A percentile compares a stretch with the other conserved stretches of the same genome.
Conservation (phyloP, 2,329 filamentous ascomycete species). For the Metarhizium robertsii region DNA sequence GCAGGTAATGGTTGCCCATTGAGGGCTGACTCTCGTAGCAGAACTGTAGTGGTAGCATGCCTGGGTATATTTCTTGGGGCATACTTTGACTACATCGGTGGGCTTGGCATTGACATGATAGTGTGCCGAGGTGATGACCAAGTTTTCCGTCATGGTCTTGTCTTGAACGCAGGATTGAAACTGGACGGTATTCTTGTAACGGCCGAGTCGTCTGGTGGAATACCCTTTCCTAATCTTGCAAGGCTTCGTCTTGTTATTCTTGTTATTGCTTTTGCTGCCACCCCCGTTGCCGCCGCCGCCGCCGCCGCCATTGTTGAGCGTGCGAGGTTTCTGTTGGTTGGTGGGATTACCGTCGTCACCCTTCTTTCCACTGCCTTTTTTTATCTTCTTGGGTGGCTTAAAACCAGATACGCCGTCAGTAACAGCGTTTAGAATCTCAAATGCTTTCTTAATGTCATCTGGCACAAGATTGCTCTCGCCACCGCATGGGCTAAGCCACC, state of each 20-base stretch:
- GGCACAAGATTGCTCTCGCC: conserved; percentile 2
- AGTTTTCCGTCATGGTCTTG: background rate
- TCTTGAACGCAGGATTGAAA: background rate
- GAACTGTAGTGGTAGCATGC: conserved; percentile 1
- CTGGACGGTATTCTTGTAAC: background rate
- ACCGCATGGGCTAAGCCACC: conserved; percentile 6
- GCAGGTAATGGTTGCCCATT: background rate
- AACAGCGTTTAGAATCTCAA: background rate
- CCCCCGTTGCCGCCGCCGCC: background rate
- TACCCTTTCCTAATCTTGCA: background rate
- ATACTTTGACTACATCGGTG: background rate
- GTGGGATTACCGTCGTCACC: background rate
- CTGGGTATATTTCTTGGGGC: background rate
- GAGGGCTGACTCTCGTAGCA: background rate
- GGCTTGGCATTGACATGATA: background rate
- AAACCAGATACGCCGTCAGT: background rate
- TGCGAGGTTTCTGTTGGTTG: background rate
- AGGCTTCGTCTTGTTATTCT: background rate
- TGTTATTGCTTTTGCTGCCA: background rate
- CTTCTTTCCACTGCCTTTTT: background rate
- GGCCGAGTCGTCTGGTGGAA: background rate
- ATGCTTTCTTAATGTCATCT: conserved; percentile 3
- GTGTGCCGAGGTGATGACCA: background rate
- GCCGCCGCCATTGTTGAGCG: background rate
- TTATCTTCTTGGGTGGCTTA: background rate